phyloP scores from a whole-genome alignment of 805 yeast genomes.

The Yarrowia keelungensis region DNA sequence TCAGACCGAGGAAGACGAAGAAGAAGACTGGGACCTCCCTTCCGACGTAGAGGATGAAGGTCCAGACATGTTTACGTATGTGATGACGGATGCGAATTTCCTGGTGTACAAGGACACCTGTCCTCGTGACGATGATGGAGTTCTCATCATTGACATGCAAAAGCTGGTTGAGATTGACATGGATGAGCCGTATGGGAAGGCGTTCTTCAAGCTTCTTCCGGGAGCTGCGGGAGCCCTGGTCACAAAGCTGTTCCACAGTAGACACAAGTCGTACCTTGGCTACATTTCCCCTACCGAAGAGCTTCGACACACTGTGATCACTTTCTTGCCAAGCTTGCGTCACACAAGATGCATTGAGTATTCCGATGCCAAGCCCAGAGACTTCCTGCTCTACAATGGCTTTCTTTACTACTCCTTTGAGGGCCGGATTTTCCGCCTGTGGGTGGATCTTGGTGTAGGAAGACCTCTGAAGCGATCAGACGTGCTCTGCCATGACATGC shows the following conservation, averaged over 20 bases:
- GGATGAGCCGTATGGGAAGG: neutral
- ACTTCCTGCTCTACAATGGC: neutral
- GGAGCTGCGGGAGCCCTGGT: neutral
- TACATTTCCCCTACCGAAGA: neutral
- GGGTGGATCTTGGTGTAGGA: neutral
- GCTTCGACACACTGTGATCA: neutral
- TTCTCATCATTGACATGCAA: neutral
- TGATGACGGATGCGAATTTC: neutral
- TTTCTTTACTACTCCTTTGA: neutral
- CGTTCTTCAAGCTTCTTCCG: neutral
- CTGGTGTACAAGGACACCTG: neutral
- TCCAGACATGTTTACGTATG: neutral
- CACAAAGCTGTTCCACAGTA: neutral
- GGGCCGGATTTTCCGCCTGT: constrained; percentile 3
- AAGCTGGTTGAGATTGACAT: neutral
- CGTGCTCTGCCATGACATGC: neutral
- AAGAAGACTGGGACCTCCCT: neutral
- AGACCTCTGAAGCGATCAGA: neutral
- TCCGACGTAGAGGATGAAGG: no score
- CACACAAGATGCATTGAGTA: neutral
- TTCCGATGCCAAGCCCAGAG: neutral
- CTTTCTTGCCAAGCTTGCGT: neutral
- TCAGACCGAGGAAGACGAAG: neutral
- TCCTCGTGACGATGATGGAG: neutral
- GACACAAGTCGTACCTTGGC: neutral